A percentile compares a stretch with the other conserved stretches of the same genome.
phyloP scores from a whole-genome alignment of 2,329 filamentous ascomycete genomes.

The Cercospora beticola region DNA sequence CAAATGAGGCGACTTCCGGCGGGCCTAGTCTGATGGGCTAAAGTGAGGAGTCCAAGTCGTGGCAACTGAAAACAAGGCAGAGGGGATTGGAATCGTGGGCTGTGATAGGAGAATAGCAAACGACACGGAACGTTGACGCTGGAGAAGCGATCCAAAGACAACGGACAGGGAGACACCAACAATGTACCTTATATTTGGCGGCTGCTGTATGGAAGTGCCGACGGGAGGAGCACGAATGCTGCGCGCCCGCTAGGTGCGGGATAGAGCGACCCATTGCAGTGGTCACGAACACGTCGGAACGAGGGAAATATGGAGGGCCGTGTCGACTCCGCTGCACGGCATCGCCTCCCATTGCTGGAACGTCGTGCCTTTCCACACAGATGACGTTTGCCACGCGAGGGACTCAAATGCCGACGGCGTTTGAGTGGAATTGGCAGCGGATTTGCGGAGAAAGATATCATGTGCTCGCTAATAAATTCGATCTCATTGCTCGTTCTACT shows the following conservation, averaged over 20 bases:
- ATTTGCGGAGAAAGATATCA: neutral
- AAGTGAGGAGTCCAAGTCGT: neutral
- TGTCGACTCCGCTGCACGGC: conserved; percentile 1
- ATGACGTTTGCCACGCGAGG: conserved; percentile 11
- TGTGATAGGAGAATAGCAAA: neutral
- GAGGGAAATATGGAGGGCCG: neutral
- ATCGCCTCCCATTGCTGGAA: conserved; percentile 8
- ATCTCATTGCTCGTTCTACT: neutral
- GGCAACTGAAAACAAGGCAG: neutral
- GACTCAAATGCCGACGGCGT: conserved; percentile 7
- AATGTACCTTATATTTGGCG: conserved; percentile 12
- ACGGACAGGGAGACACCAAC: neutral
- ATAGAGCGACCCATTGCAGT: neutral
- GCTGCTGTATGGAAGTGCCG: conserved; percentile 1
- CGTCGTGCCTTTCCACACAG: neutral
- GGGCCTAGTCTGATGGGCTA: neutral
- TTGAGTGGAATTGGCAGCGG: neutral
- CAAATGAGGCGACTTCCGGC: neutral
- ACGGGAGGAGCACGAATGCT: neutral
- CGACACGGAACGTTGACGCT: neutral
- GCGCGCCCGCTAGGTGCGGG: neutral
- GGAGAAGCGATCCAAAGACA: neutral
- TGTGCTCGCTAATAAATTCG: neutral
- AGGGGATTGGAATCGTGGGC: neutral
- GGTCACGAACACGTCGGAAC: neutral